Evolutionary conservation across 1,284 basidiomycete genomes (phyloP).

Genomic region (Exobasidium rhododendri): DNA sequence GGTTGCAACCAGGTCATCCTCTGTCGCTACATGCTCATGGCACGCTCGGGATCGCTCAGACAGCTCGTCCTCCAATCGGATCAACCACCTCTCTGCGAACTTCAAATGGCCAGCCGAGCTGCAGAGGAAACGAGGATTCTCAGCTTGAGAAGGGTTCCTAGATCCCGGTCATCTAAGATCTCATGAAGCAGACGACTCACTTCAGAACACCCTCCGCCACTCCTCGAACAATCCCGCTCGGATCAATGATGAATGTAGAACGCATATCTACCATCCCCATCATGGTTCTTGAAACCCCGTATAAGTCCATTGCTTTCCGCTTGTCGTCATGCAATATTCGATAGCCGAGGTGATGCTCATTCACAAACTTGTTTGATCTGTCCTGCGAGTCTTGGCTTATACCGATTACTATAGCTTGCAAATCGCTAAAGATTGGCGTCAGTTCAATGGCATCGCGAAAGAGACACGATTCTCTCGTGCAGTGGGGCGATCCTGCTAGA

Average conservation of each 20-base stretch:
- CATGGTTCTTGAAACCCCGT: slow-evolving; percentile 28
- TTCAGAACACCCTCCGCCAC: slow-evolving; percentile 43
- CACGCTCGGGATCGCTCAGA: slow-evolving; percentile 23
- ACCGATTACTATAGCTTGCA: slow-evolving; percentile 46
- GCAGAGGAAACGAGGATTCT: too few species aligned
- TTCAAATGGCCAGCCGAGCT: slow-evolving; percentile 27
- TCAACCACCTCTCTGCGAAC: slow-evolving; percentile 45
- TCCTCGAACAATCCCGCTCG: slow-evolving; percentile 35
- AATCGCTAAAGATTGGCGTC: slow-evolving; percentile 41
- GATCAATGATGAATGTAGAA: slow-evolving; percentile 45
- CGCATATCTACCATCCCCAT: slow-evolving; percentile 35
- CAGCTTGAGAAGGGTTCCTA: too few species aligned
- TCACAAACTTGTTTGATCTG: slow-evolving; percentile 29
- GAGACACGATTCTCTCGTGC: slow-evolving; percentile 37
- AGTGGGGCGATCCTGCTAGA: slow-evolving; percentile 45
- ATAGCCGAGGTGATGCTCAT: slow-evolving; percentile 37
- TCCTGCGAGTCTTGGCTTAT: slow-evolving; percentile 37
- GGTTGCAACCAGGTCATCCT: slow-evolving; percentile 16
- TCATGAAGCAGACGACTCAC: too few species aligned
- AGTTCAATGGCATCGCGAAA: slow-evolving; percentile 39
- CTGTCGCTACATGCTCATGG: slow-evolving; percentile 21
- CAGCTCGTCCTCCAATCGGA: slow-evolving; percentile 40
- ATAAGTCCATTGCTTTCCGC: slow-evolving; percentile 30
- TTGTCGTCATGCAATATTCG: slow-evolving; percentile 34
- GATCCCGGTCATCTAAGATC: too few species aligned